These are phyloP conservation scores for Metarhizium humberi DNA, from an alignment of 2,329 filamentous ascomycete genomes.

Conservation along the genomic window DNA sequence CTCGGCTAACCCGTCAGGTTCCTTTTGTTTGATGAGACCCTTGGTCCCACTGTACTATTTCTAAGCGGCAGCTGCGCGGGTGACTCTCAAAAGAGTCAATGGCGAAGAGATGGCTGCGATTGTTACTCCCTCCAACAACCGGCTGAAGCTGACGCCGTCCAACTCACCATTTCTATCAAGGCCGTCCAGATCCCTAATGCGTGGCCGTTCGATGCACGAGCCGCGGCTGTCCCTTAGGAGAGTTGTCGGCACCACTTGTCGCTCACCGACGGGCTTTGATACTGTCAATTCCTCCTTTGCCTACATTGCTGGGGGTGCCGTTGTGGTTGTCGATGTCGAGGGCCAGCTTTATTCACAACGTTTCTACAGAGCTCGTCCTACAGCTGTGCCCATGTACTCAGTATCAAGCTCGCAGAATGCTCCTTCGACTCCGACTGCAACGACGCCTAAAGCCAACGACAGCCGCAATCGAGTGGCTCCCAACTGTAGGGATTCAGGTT, in stretches of 20 bases:
- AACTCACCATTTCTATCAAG: slow-evolving; percentile 62
- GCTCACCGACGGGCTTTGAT: slow-evolving; percentile 78
- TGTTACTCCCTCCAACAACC: slow-evolving; percentile 43
- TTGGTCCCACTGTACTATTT: not conserved
- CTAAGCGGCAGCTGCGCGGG: not conserved
- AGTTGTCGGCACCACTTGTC: slow-evolving; percentile 86
- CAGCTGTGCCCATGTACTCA: slow-evolving; percentile 57
- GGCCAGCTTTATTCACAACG: slow-evolving; percentile 62
- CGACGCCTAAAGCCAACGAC: slow-evolving; percentile 54
- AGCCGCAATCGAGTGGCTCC: slow-evolving; percentile 47
- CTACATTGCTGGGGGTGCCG: slow-evolving; percentile 86
- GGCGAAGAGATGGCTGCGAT: slow-evolving; percentile 45
- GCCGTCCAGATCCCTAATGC: slow-evolving; percentile 53
- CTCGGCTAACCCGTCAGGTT: not conserved
- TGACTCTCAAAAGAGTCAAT: slow-evolving; percentile 29
- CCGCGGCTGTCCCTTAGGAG: slow-evolving; percentile 64
- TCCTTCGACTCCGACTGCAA: slow-evolving; percentile 37
- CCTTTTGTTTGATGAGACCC: not conserved
- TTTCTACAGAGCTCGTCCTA: slow-evolving; percentile 82
- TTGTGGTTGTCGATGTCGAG: slow-evolving; percentile 77
- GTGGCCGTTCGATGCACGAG: slow-evolving; percentile 38
- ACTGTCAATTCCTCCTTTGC: slow-evolving; percentile 71
- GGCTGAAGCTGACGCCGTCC: slow-evolving; percentile 64
- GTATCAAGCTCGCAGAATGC: slow-evolving; percentile 42
- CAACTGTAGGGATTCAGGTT: slow-evolving; percentile 37